Base-by-base conservation (phyloP, 495 filamentous ascomycete species). In the Amniculicola lignicola region DNA sequence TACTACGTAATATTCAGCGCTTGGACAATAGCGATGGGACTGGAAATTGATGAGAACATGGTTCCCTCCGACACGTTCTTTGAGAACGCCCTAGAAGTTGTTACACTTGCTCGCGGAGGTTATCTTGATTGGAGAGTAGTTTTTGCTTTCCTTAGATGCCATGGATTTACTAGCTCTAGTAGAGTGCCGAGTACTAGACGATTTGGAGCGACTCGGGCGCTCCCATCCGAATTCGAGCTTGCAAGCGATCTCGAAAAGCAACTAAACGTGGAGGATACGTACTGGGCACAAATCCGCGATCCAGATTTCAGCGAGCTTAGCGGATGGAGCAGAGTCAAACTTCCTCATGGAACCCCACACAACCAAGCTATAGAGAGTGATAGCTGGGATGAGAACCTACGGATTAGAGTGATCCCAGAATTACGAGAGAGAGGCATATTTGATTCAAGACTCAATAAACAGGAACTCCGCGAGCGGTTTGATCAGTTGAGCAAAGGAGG, bases 1-100 rank as follows among this genome's bases (percentile, higher is more conserved):
- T 50, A 15, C 25, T 38, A 37, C 19, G 21, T 33, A 36, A 21
- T 50, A 4, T 38, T 46, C 14, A 37, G 11, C 28, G 33, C 40
- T 10, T 55, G 37, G 51, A 29, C 51, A n/a, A 14, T 55, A 16
- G 39, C 42, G 3, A 46, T 47, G 28, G 21, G 33, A 31, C 41
- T 55, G 14, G 21, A 27, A 18, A n/a, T 41, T 19, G 22, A 52
- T 14, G 9, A 7, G 10, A 36, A 31, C 3, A 41, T 43, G 36
- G 15, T 9, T 3, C 35, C 25, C 4, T 15, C 5, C 10, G 15
- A 21, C 19, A 33, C 4, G 28, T 43, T 41, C 37, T 16, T 15
- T 21, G n/a, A 4, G 9, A 22, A 41, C 3, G 19, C 37, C 4
- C 16, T 3, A 11, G 14, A 52, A 3, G 14, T 42, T n/a, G 9